A percentile compares a stretch with the other conserved stretches of the same genome.
Evolutionary conservation across 2,329 filamentous ascomycete species (phyloP).

Genomic region (Corniculantispora saksenae): DNA sequence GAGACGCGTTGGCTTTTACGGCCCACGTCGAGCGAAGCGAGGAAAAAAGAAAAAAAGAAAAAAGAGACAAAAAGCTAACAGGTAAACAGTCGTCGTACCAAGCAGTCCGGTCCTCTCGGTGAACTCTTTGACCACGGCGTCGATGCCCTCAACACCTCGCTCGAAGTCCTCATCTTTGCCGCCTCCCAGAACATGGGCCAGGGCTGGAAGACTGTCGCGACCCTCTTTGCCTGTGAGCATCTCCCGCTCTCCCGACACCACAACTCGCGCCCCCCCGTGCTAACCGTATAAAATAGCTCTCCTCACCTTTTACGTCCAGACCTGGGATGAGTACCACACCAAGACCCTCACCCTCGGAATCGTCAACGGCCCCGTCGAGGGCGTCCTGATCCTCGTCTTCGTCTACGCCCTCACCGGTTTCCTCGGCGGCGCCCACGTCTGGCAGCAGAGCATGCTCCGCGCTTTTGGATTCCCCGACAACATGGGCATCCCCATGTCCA

Average conservation of each 20-base stretch:
- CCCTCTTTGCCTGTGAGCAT: conserved; percentile 75
- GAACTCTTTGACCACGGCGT: conserved; percentile 98
- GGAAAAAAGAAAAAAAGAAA: not conserved
- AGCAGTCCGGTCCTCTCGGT: conserved; percentile 88
- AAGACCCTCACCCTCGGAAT: conserved; percentile 91
- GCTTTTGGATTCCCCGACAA: conserved; percentile 68
- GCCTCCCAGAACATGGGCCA: conserved; percentile 92
- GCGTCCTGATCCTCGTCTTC: conserved; percentile 77
- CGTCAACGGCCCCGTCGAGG: conserved; percentile 93
- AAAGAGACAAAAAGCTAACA: not conserved
- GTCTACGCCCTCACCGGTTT: conserved; percentile 84
- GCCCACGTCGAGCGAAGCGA: conserved; percentile 14
- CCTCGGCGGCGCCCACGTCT: conserved; percentile 87
- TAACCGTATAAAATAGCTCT: conserved; percentile 58
- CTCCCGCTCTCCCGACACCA: conserved; percentile 17
- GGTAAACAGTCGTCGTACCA: conserved; percentile 70
- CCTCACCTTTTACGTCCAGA: conserved; percentile 97
- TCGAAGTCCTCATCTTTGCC: conserved; percentile 90
- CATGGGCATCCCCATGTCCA: conserved; percentile 62
- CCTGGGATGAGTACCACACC: conserved; percentile 99
- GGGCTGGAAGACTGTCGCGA: conserved; percentile 82
- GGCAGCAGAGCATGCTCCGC: conserved; percentile 79
- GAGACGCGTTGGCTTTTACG: not conserved
- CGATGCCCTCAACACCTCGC: conserved; percentile 92
- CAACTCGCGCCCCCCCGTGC: conserved; percentile 1